A percentile compares a stretch with the other conserved stretches of the same genome.
These are phyloP conservation scores for Fusarium torreyae DNA, from an alignment of 2,329 filamentous ascomycete genomes.

Conservation along the genomic window DNA sequence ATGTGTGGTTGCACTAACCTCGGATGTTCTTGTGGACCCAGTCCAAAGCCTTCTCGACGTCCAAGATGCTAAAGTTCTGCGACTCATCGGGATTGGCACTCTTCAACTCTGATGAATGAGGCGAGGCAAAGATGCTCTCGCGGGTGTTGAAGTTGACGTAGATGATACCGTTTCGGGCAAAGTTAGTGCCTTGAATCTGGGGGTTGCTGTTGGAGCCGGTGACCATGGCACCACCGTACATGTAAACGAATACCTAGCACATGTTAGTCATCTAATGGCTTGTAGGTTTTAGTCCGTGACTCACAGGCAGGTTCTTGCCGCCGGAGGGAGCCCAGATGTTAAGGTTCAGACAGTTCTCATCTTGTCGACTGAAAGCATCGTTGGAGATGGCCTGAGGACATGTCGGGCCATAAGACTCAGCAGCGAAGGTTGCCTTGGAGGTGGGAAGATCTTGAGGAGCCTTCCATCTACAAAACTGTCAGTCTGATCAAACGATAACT, in stretches of 20 bases:
- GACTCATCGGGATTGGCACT: slow-evolving; percentile 30
- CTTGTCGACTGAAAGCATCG: slow-evolving; percentile 40
- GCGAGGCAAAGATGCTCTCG: slow-evolving; percentile 62
- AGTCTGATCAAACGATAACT: background rate
- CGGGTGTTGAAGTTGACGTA: slow-evolving; percentile 59
- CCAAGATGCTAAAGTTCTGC: slow-evolving; percentile 48
- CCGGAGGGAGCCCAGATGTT: slow-evolving; percentile 55
- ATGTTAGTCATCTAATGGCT: background rate
- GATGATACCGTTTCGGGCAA: slow-evolving; percentile 55
- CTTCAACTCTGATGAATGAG: slow-evolving; percentile 58
- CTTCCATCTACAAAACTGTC: slow-evolving; percentile 37
- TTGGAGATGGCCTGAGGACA: slow-evolving; percentile 45
- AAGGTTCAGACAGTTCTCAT: slow-evolving; percentile 61
- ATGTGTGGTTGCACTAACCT: slow-evolving; percentile 15
- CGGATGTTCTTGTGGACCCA: slow-evolving; percentile 47
- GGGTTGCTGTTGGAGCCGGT: slow-evolving; percentile 58
- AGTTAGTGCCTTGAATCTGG: slow-evolving; percentile 55
- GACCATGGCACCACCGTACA: slow-evolving; percentile 57
- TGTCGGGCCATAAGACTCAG: slow-evolving; percentile 42
- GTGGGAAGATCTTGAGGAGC: slow-evolving; percentile 41
- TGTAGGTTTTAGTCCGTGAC: slow-evolving; percentile 1
- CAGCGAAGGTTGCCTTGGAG: slow-evolving; percentile 26
- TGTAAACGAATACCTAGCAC: slow-evolving; percentile 55
- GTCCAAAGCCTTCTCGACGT: slow-evolving; percentile 48
- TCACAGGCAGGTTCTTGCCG: slow-evolving; percentile 50